Evolutionary conservation across 192 early-diverging fungal genomes (phyloP).

Genomic region (Coemansia sp.): DNA sequence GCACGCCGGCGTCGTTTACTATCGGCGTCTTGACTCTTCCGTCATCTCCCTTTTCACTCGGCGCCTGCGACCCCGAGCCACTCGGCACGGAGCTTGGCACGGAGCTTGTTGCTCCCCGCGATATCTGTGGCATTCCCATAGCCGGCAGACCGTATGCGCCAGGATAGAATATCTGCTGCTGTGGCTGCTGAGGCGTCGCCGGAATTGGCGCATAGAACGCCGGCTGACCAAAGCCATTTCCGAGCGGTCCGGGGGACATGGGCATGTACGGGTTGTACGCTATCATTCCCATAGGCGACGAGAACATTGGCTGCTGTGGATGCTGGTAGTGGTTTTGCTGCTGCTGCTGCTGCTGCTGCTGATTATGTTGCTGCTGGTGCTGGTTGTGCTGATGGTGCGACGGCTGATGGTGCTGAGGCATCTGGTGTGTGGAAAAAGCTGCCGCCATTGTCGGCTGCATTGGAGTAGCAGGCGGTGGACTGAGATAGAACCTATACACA

Average conservation of each 20-base stretch:
- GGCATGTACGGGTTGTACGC: constrained; percentile 36
- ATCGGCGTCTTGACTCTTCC: constrained; percentile 23
- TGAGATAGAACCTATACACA: constrained; percentile 48
- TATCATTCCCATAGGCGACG: constrained; percentile 27
- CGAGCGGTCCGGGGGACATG: constrained; percentile 25
- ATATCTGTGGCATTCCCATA: background rate
- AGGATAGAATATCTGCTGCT: constrained; percentile 39
- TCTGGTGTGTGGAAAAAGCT: background rate
- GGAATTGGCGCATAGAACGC: constrained; percentile 28
- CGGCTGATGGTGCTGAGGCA: background rate
- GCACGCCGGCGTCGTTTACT: constrained; percentile 27
- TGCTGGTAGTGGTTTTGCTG: constrained; percentile 14
- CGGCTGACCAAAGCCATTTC: constrained; percentile 38
- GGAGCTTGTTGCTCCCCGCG: background rate
- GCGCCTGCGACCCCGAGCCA: constrained; percentile 1
- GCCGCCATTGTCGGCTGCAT: constrained; percentile 16
- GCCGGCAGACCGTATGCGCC: constrained; percentile 33
- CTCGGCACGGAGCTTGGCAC: background rate
- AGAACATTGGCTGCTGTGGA: constrained; percentile 26
- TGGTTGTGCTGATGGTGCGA: background rate
- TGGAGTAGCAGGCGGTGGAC: constrained; percentile 29
- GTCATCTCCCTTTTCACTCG: background rate
- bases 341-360: constrained; percentile 1
- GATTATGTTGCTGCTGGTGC: background rate
- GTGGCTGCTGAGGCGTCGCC: constrained; percentile 6